phyloP scores from a whole-genome alignment of 2,329 filamentous ascomycete species.

The Hortaea werneckii region DNA sequence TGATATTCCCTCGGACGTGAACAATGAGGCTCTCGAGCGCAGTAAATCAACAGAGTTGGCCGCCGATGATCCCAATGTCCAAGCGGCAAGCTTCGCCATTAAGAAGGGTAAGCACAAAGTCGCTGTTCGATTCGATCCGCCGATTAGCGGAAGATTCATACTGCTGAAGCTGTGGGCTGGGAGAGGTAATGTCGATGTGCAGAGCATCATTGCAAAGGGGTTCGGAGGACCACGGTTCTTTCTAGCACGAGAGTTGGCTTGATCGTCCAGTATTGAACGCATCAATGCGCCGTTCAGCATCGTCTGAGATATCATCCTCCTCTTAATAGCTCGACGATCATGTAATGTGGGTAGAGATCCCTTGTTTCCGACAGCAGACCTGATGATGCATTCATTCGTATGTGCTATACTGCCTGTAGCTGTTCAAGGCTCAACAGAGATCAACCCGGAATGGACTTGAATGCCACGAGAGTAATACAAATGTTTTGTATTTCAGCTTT shows the following conservation, averaged over 20 bases:
- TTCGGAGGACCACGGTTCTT: constrained; percentile 82
- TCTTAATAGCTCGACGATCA: no score
- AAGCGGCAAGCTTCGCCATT: constrained; percentile 72
- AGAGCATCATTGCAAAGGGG: constrained; percentile 72
- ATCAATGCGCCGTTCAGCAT: no score
- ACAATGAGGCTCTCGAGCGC: not conserved
- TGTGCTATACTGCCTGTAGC: no score
- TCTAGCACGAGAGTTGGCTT: constrained; percentile 12
- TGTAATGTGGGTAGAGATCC: no score
- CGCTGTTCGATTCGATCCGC: constrained; percentile 74
- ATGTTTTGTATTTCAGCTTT: no score
- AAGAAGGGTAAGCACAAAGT: constrained; percentile 73
- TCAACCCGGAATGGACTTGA: no score
- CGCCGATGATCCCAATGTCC: constrained; percentile 21
- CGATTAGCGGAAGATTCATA: constrained; percentile 61
- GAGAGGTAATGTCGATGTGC: constrained; percentile 77
- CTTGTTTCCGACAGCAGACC: no score
- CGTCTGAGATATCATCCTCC: no score
- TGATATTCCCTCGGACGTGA: not conserved
- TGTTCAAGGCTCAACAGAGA: no score
- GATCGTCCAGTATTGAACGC: no score
- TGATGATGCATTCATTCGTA: no score
- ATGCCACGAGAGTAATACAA: no score
- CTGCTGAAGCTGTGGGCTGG: constrained; percentile 83
- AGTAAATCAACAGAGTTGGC: constrained; percentile 4